Percentiles rank a stretch among this genome's conserved stretches.
phyloP scores from a whole-genome alignment of 2,329 filamentous ascomycete genomes.

The Phoma herbarum region DNA sequence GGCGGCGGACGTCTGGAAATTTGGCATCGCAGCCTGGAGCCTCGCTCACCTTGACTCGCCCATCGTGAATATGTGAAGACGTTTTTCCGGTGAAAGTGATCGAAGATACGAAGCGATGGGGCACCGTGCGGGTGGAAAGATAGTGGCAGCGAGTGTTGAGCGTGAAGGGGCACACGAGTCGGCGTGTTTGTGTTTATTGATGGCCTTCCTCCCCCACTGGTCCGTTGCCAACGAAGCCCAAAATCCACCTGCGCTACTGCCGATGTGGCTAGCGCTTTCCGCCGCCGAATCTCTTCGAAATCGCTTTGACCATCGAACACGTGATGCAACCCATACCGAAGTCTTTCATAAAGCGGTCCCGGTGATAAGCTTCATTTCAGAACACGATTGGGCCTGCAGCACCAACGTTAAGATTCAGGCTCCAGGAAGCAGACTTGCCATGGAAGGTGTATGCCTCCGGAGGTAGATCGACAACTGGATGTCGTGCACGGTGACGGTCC shows the following conservation, averaged over 20 bases:
- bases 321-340: not conserved
- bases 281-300: not conserved
- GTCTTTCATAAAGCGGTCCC: not conserved
- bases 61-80: slow-evolving; percentile 55
- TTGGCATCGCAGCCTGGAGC: slow-evolving; percentile 24
- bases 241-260: slow-evolving; percentile 34
- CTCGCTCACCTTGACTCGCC: slow-evolving; percentile 68
- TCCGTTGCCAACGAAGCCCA: slow-evolving; percentile 22
- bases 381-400: no score
- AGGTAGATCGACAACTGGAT: not conserved
- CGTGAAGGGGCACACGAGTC: slow-evolving; percentile 19
- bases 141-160: slow-evolving; percentile 12
- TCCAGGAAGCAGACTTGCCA: not conserved
- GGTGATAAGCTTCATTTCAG: not conserved
- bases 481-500: no score
- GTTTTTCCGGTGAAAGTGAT: slow-evolving; percentile 8
- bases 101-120: slow-evolving; percentile 13
- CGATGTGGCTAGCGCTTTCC: not conserved
- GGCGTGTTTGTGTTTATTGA: slow-evolving; percentile 40
- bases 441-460: not conserved
- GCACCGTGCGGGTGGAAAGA: slow-evolving; percentile 14
- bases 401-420: not conserved
- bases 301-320: not conserved
- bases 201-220: slow-evolving; percentile 22
- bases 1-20: slow-evolving; percentile 31